These are phyloP conservation scores for Pisolithus microcarpus DNA, from an alignment of 768 basidiomycete species.

Conservation along the genomic window DNA sequence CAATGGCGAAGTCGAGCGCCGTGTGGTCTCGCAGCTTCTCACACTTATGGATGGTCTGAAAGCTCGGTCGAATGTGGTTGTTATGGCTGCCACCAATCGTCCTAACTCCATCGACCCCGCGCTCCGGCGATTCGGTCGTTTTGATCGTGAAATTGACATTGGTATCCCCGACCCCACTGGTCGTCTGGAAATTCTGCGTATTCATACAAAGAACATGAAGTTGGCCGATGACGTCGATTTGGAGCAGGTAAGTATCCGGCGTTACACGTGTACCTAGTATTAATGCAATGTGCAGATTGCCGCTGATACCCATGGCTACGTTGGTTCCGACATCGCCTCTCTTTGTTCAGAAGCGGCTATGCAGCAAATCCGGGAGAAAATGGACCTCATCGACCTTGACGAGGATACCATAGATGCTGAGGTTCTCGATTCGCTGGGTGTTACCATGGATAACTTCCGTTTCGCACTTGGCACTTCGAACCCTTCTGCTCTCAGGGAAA, in stretches of 20 bases:
- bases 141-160: constrained; percentile 99
- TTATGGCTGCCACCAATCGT: constrained; percentile 98
- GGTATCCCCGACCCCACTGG: constrained; percentile 99
- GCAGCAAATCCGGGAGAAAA: constrained; percentile 99
- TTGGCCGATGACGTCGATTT: constrained; percentile 93
- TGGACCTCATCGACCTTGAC: constrained; percentile 93
- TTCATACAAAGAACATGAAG: constrained; percentile 99
- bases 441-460: constrained; percentile 99
- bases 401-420: constrained; percentile 99
- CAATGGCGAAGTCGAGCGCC: constrained; percentile 98
- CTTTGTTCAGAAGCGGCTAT: constrained; percentile 99
- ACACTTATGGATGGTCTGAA: constrained; percentile 99
- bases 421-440: constrained; percentile 96
- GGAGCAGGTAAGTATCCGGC: constrained; percentile 59
- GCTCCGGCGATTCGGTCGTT: constrained; percentile 96
- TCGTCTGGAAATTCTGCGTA: constrained; percentile 96
- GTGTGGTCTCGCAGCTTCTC: constrained; percentile 95
- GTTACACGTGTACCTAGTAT: neutral
- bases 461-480: constrained; percentile 97
- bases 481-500: constrained; percentile 97
- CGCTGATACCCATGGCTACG: constrained; percentile 98
- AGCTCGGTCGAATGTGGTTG: constrained; percentile 97
- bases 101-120: constrained; percentile 99
- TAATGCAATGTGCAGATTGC: constrained; percentile 60
- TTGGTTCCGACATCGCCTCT: constrained; percentile 95